Percentiles rank a stretch among this genome's conserved stretches.
Conservation (phyloP, 73 alveolate genomes). For the Paramecium biaurelia region DNA sequence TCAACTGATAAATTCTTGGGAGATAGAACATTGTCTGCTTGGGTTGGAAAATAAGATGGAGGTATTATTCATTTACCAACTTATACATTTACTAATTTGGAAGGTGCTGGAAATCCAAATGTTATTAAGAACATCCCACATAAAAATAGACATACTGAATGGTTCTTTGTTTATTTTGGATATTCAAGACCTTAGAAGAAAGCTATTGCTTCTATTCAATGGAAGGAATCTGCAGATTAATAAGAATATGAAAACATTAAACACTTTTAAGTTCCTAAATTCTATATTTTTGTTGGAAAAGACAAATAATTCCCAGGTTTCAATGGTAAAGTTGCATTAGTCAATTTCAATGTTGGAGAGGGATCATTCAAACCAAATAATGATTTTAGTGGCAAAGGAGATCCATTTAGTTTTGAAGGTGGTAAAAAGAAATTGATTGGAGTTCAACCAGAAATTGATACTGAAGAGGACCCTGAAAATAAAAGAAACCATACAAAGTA, state of each 20-base stretch:
- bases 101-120: slow-evolving; percentile 58
- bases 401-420: not conserved
- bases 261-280: not conserved
- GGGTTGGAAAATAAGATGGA: slow-evolving; percentile 31
- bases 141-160: slow-evolving; percentile 30
- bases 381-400: not conserved
- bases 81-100: not conserved
- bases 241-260: not conserved
- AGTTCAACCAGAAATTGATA: slow-evolving; percentile 20
- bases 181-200: slow-evolving; percentile 21
- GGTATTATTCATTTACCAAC: slow-evolving; percentile 48
- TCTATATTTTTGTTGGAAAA: slow-evolving; percentile 11
- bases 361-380: slow-evolving; percentile 20
- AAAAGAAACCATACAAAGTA: slow-evolving; percentile 16
- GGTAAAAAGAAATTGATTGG: not conserved
- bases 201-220: not conserved
- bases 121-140: slow-evolving; percentile 18
- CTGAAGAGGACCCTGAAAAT: slow-evolving; percentile 3
- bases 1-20: slow-evolving; percentile 44
- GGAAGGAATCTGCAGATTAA: not conserved
- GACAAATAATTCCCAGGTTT: slow-evolving; percentile 39
- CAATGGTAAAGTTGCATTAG: slow-evolving; percentile 33
- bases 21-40: slow-evolving; percentile 38
- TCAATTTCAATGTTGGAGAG: not conserved
- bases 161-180: slow-evolving; percentile 50